Base-by-base conservation (phyloP, 1,284 basidiomycete genomes). In the Heterobasidion irregulare region DNA sequence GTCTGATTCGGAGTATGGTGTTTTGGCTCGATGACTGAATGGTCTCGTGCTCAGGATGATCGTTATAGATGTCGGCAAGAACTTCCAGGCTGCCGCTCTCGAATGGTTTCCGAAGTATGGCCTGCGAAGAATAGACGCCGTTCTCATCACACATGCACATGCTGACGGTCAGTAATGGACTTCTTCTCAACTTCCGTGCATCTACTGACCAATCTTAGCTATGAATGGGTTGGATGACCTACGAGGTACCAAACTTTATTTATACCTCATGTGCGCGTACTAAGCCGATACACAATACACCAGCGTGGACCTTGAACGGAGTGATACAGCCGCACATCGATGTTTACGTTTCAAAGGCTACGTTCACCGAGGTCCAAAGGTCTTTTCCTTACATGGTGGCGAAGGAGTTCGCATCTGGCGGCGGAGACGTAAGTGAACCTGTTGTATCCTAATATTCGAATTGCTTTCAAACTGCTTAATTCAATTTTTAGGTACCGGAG, bases 221-320 rank as follows among this genome's bases (percentile, higher is more conserved):
- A 88, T 90, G 75, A 90, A 92, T 63, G 90, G 90, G 4, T 65
- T 92, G 55, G 89, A 92, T 68, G 90, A 92, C 66, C 72, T 92
- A 38, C 74, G 89, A 75, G 84, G 87, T 86, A 60, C 58, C 70
- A 64, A 19, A 48, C 19, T 36, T 47, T 34, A 52, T 35, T 56
- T 52, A 54, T 56, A 38, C n/a, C 12, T 26, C 47, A 60, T 16
- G 50, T 51, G 49, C 26, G 35, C 33, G 48, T 56, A 55, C 46
- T 53, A 32, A 44, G 33, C 52, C 58, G 57, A 57, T 50, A 47
- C 47, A 19, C 38, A 45, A 53, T 53, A 12, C 52, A 32, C 15
- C 62, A 90, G 88, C 78, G 45, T 92, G 89, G 90, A 92, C 89
- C 2, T 67, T 92, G 57, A 68, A 74, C 55, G 68, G 72, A 26